These are phyloP conservation scores for Neonectria faginata DNA, from an alignment of 2,329 filamentous ascomycete genomes.

Conservation along the genomic window DNA sequence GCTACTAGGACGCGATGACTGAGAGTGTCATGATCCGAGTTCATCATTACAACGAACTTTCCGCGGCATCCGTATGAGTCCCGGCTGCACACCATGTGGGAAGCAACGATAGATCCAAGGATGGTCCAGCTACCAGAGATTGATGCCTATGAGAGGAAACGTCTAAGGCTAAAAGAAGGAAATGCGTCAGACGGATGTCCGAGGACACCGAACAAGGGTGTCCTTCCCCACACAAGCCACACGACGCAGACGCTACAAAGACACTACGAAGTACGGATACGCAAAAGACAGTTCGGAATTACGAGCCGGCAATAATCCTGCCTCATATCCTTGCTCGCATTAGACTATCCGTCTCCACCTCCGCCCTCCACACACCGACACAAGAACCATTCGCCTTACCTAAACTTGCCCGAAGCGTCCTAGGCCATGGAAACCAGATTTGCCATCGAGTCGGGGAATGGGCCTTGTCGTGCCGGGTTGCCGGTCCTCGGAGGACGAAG, in stretches of 20 bases:
- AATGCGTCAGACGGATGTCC: slow-evolving; percentile 16
- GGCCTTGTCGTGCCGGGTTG: slow-evolving; percentile 26
- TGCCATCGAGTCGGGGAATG: slow-evolving; percentile 25
- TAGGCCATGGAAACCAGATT: slow-evolving; percentile 25
- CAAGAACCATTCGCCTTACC: slow-evolving; percentile 13
- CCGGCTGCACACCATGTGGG: background rate
- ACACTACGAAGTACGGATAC: background rate
- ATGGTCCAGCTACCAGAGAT: background rate
- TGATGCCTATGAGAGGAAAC: background rate
- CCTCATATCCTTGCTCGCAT: slow-evolving; percentile 4
- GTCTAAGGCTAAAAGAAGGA: background rate
- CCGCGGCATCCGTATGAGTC: background rate
- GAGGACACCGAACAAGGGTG: slow-evolving; percentile 1
- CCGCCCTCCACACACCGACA: slow-evolving; percentile 34
- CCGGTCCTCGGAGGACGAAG: slow-evolving; percentile 33
- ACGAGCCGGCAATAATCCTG: slow-evolving; percentile 39
- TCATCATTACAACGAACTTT: background rate
- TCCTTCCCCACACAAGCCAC: background rate
- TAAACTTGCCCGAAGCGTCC: slow-evolving; percentile 19
- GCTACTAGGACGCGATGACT: background rate
- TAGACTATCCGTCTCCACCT: slow-evolving; percentile 21
- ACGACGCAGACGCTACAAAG: background rate
- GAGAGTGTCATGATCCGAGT: background rate
- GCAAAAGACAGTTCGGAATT: slow-evolving; percentile 33
- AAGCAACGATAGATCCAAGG: background rate